Conservation (phyloP, 2,329 filamentous ascomycete species). For the Fusarium sp. region DNA sequence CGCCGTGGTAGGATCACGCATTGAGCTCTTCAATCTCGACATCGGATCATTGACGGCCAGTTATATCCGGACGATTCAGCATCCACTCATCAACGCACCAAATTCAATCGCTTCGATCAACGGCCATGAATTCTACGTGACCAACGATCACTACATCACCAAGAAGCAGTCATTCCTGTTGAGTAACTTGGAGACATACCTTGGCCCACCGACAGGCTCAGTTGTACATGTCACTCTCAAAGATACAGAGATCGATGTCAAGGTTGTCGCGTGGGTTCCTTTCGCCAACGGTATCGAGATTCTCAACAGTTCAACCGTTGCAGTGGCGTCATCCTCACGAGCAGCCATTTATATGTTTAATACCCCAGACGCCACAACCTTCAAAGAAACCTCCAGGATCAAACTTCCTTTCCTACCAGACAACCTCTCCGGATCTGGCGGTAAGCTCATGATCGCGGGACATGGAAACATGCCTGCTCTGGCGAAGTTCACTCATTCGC, state of each 20-base stretch:
- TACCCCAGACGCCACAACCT: neutral
- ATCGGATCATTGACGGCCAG: conserved; percentile 48
- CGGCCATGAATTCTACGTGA: conserved; percentile 54
- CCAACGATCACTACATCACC: conserved; percentile 55
- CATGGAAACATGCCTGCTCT: conserved; percentile 53
- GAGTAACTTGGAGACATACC: conserved; percentile 50
- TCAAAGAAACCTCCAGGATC: conserved; percentile 11
- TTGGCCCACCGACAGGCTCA: conserved; percentile 48
- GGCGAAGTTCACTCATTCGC: conserved; percentile 47
- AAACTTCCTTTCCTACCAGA: conserved; percentile 54
- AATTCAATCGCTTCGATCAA: conserved; percentile 54
- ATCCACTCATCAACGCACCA: conserved; percentile 53
- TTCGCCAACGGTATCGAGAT: conserved; percentile 58
- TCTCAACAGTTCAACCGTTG: conserved; percentile 54
- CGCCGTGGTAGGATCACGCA: conserved; percentile 48
- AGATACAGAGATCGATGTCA: conserved; percentile 18
- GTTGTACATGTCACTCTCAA: conserved; percentile 52
- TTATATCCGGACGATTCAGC: conserved; percentile 52
- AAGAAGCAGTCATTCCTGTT: conserved; percentile 42
- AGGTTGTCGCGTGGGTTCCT: conserved; percentile 50
- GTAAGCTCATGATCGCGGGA: conserved; percentile 54
- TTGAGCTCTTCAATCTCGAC: conserved; percentile 57
- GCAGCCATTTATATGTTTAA: conserved; percentile 28
- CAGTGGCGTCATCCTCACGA: conserved; percentile 51
- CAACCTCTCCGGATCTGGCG: conserved; percentile 51